Evolutionary conservation across 805 yeast genomes (phyloP).

Genomic region (Candida schatavii): DNA sequence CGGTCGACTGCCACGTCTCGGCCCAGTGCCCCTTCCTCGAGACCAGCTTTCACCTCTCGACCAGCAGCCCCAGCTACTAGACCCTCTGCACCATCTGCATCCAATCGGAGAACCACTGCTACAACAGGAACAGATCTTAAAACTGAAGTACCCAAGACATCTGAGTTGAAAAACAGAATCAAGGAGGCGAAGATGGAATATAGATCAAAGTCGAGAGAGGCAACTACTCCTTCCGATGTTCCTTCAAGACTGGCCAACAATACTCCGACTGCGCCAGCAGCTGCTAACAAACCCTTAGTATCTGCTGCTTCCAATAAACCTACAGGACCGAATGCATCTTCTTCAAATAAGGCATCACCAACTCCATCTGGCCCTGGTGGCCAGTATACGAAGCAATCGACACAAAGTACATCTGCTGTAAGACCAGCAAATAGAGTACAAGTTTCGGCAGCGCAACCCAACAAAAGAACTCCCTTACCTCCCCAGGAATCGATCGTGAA

Average conservation of each 20-base stretch:
- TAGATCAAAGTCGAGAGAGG: constrained; percentile 2
- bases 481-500: no score
- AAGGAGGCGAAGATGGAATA: constrained; percentile 4
- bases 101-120: not conserved
- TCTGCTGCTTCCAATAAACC: constrained; percentile 2
- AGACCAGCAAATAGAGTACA: no score
- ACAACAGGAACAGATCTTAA: not conserved
- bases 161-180: constrained; percentile 1
- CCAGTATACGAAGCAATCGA: no score
- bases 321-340: no score
- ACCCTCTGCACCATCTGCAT: not conserved
- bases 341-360: no score
- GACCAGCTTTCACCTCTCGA: not conserved
- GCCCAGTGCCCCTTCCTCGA: not conserved
- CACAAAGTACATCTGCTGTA: no score
- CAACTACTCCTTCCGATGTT: not conserved
- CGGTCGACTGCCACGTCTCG: not conserved
- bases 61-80: not conserved
- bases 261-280: not conserved
- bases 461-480: no score
- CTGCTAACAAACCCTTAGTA: no score
- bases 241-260: not conserved
- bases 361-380: no score
- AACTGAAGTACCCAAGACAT: not conserved
- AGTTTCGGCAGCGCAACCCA: no score